A percentile compares a stretch with the other conserved stretches of the same genome.
Conservation (phyloP, 805 yeast species). For the Yarrowia deformans region DNA sequence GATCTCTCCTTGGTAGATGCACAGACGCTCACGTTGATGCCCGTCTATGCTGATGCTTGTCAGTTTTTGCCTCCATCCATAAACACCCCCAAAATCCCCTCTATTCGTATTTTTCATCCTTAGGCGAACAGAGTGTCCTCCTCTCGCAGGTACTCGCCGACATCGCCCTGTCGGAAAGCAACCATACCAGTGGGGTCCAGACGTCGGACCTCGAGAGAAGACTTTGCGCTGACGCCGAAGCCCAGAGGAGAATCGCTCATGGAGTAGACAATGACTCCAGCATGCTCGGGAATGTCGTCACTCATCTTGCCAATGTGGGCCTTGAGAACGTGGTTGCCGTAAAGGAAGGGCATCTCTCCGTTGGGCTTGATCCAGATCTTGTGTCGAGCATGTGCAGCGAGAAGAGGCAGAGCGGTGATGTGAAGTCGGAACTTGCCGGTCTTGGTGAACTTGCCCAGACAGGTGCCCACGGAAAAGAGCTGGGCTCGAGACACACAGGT, state of each 20-base stretch:
- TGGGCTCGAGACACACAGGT: slow-evolving; percentile 88
- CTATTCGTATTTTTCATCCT: neutral
- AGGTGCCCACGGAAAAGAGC: slow-evolving; percentile 90
- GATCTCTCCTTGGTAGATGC: slow-evolving; percentile 16
- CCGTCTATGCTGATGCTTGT: slow-evolving; percentile 26
- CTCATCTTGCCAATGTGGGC: slow-evolving; percentile 97
- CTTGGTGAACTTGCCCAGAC: slow-evolving; percentile 96
- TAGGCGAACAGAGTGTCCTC: slow-evolving; percentile 94
- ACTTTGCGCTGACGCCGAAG: slow-evolving; percentile 92
- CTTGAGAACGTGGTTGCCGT: slow-evolving; percentile 94
- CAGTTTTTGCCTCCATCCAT: slow-evolving; percentile 27
- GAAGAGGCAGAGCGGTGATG: slow-evolving; percentile 83
- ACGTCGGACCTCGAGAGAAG: slow-evolving; percentile 85
- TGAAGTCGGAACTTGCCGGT: slow-evolving; percentile 96
- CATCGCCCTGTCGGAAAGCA: slow-evolving; percentile 95
- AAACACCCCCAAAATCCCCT: neutral
- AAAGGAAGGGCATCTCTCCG: slow-evolving; percentile 98
- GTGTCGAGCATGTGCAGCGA: slow-evolving; percentile 88
- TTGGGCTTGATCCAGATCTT: slow-evolving; percentile 96
- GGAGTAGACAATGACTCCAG: slow-evolving; percentile 89
- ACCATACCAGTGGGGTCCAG: slow-evolving; percentile 94
- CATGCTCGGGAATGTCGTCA: slow-evolving; percentile 97
- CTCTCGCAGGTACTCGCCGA: slow-evolving; percentile 97
- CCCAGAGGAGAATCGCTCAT: slow-evolving; percentile 94
- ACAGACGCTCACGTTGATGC: neutral